Evolutionary conservation across 768 basidiomycete genomes (phyloP).

Genomic region (Pleurotus eryngii): DNA sequence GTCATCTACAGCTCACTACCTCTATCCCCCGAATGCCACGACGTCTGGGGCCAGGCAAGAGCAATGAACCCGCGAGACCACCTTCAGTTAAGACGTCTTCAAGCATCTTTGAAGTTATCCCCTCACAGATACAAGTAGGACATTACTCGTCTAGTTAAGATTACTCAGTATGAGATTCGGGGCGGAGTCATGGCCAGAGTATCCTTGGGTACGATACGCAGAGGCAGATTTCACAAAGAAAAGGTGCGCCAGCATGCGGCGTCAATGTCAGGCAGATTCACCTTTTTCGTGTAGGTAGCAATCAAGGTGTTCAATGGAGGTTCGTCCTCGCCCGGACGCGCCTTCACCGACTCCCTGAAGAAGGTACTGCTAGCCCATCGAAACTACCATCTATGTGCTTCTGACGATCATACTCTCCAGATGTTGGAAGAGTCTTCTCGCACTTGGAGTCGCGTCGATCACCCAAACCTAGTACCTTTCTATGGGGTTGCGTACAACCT

Average conservation of each 20-base stretch:
- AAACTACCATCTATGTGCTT: too few relatives aligned
- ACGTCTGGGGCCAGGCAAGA: background rate
- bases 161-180: background rate
- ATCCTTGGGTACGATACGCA: background rate
- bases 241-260: background rate
- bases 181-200: background rate
- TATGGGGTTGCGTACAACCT: slow-evolving; percentile 14
- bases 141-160: background rate
- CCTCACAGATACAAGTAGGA: background rate
- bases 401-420: background rate
- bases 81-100: background rate
- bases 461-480: slow-evolving; percentile 19
- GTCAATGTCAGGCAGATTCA: background rate
- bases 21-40: background rate
- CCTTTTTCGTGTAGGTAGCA: background rate
- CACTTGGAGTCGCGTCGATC: slow-evolving; percentile 16
- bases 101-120: background rate
- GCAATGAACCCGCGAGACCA: background rate
- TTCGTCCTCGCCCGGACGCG: background rate
- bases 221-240: background rate
- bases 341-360: background rate
- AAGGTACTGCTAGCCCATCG: background rate
- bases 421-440: background rate
- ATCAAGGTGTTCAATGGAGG: background rate
- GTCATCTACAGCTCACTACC: too few relatives aligned